phyloP scores from a whole-genome alignment of 345 rosid species.

The Citropsis articulata region DNA sequence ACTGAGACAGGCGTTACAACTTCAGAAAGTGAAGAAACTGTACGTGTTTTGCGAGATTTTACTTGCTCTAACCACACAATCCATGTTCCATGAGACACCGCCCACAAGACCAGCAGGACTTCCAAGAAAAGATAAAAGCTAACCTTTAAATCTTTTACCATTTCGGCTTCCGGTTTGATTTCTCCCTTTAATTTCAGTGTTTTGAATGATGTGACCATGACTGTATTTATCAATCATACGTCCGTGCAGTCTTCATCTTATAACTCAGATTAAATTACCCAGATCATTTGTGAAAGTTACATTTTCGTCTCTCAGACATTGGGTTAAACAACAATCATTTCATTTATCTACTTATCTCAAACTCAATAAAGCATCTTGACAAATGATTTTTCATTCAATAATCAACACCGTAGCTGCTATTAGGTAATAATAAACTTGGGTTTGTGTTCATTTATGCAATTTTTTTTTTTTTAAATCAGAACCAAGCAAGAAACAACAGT shows the following conservation, averaged over 20 bases:
- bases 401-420: not conserved
- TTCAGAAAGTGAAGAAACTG: not conserved
- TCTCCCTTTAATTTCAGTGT: not conserved
- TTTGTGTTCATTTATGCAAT: not conserved
- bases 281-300: too few relatives aligned
- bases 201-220: not conserved
- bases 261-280: not conserved
- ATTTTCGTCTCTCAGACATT: too few relatives aligned
- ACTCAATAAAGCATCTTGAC: not conserved
- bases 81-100: not conserved
- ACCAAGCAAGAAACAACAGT: not conserved
- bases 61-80: not conserved
- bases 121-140: not conserved
- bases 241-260: not conserved
- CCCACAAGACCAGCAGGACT: not conserved
- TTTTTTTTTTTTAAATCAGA: not conserved
- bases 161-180: not conserved
- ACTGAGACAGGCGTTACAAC: not conserved
- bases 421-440: not conserved
- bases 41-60: not conserved
- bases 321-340: not conserved
- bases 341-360: not conserved
- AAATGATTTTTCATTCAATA: not conserved
- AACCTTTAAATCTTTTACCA: not conserved
- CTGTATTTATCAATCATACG: not conserved